Evolutionary conservation across 345 rosid species (phyloP).

Genomic region (Dipteronia dyeriana): DNA sequence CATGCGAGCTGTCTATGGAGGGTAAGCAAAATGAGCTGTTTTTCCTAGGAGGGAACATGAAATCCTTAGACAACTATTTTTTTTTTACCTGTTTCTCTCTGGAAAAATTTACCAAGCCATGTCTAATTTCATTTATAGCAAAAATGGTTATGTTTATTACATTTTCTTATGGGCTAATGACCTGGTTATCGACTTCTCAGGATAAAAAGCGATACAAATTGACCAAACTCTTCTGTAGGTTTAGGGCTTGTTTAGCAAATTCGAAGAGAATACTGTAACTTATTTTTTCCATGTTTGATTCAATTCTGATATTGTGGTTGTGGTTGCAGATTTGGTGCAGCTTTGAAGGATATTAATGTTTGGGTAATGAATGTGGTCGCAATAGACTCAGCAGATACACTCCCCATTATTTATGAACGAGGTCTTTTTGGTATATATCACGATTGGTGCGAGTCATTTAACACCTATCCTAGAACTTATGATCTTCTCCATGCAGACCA

Average conservation of each 20-base stretch:
- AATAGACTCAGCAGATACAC: conserved; percentile 84
- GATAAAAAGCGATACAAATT: background rate
- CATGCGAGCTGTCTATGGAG: conserved; percentile 96
- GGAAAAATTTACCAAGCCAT: no score
- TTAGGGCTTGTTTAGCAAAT: background rate
- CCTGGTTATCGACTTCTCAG: background rate
- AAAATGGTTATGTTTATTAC: no score
- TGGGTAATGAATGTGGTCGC: conserved; percentile 98
- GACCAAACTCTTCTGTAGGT: background rate
- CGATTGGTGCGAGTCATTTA: conserved; percentile 97
- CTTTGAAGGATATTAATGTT: conserved; percentile 70
- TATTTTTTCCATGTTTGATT: conserved; percentile 6
- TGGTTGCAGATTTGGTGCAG: conserved; percentile 83
- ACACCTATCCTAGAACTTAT: conserved; percentile 92
- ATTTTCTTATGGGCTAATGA: background rate
- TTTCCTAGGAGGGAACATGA: background rate
- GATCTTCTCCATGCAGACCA: conserved; percentile 98
- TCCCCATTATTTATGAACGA: conserved; percentile 85
- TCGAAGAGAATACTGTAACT: background rate
- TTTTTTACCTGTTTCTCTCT: no score
- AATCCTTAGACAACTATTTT: background rate
- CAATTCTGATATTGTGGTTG: conserved; percentile 20
- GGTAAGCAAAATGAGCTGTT: conserved; percentile 47
- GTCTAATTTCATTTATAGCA: no score
- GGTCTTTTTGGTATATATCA: conserved; percentile 95